Base-by-base conservation (phyloP, 2,329 filamentous ascomycete species). In the Akanthomyces muscarius region DNA sequence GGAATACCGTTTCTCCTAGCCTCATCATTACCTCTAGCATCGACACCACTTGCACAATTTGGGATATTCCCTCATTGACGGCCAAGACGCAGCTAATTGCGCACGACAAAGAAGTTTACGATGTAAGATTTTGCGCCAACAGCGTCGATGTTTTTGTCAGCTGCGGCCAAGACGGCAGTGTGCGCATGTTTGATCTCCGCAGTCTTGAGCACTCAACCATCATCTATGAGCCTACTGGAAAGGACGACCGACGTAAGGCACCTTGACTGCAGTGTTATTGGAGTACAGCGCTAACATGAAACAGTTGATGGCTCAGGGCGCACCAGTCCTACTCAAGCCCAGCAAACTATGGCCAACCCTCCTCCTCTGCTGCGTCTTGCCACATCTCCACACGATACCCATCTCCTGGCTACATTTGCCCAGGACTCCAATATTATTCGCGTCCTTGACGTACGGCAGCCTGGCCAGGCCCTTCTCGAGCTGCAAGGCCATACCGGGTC, bases 91-190 rank as follows among this genome's bases (percentile, higher is more conserved):
- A 99, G 75, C 81, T 99, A 52, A 99, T 99, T 76, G 95, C 95
- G 23, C 95, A 99, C 75, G 95, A 99, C 78, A 98, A 98, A 76
- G 95, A 99, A 76, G 95, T 99, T 6, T 99, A 97, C 71, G 95
- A 99, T 74, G 95, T 99, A 54, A 88, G 95, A 23, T 99, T 99
- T 78, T 99, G 95, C 77, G 95, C 95, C 55, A 95, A 96, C 69
- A 97, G 92, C 70, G 92, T 97, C n/a, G 95, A 99, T 71, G 93
- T 98, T 1, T 99, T 99, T 74, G 95, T 98, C 38, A 97, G 92
- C 75, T 99, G 95, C 74, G 95, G 95, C 58, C 94, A 96, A 62
- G 95, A 99, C 73, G 95, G 95, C 45, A 98, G 94, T 74, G 95
- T 99, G 30, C 87, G 95, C 69, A 99, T 99, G 95, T 99, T 99